A percentile compares a stretch with the other conserved stretches of the same genome.
Conservation (phyloP, 2,329 filamentous ascomycete genomes). For the Cercospora citrullina region DNA sequence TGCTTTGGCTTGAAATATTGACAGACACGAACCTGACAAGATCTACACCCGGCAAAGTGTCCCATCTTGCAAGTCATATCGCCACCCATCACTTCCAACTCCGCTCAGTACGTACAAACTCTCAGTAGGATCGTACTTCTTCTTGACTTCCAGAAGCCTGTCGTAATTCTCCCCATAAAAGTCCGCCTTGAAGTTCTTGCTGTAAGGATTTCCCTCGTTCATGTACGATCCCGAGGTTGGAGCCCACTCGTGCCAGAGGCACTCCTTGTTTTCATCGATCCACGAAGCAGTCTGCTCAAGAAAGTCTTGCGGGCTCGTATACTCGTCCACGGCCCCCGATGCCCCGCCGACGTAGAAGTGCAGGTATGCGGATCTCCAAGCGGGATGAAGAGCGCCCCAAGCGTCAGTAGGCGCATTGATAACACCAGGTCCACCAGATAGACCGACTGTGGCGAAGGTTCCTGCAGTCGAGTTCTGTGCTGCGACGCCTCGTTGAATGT, state of each 20-base stretch:
- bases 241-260: conserved; percentile 39
- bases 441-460: conserved; percentile 32
- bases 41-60: conserved; percentile 23
- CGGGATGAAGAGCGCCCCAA: conserved; percentile 35
- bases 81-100: conserved; percentile 30
- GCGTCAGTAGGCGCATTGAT: conserved; percentile 29
- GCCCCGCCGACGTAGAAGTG: conserved; percentile 37
- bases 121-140: conserved; percentile 43
- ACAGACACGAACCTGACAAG: no score
- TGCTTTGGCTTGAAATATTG: neutral
- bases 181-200: conserved; percentile 44
- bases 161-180: conserved; percentile 48
- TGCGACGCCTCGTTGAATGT: conserved; percentile 23
- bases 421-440: conserved; percentile 36
- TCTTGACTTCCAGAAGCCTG: conserved; percentile 43
- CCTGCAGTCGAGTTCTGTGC: conserved; percentile 29
- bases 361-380: conserved; percentile 41
- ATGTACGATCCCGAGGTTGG: conserved; percentile 45
- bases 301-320: conserved; percentile 17
- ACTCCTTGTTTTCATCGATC: conserved; percentile 27
- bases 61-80: conserved; percentile 31
- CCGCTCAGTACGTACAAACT: conserved; percentile 31
- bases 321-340: conserved; percentile 3
- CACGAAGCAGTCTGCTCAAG: conserved; percentile 22
- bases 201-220: conserved; percentile 46